Base-by-base conservation (phyloP, 108 stramenopile species). In the Ochromonas danica region DNA sequence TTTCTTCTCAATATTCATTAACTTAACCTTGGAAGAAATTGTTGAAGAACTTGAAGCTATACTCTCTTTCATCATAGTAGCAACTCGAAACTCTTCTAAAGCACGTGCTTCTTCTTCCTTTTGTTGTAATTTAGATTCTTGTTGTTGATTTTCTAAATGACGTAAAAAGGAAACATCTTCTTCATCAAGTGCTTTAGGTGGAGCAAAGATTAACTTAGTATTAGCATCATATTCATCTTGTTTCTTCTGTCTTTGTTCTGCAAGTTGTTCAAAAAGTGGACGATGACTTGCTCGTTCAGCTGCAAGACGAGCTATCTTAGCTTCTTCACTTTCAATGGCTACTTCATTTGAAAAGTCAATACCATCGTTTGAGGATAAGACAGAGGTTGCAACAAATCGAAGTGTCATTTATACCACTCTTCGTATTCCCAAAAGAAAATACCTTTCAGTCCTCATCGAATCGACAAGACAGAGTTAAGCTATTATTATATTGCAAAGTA, bases 221-320 rank as follows among this genome's bases (percentile, higher is more conserved):
- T 39, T 39, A 0, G 67, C 79, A 70, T 80, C 79, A 70, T 71
- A 80, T 71, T 80, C 79, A 1, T 28, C 79, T 71, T 80, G 63
- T 71, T 80, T 80, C 43, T 80, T 80, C n/a, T 80, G 35, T 33
- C 70, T 71, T 80, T 80, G 79, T 45, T 80, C 79, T 22, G 63
- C 79, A 35, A 80, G 42, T 71, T 80, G 79, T 45, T 80, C 31
- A 65, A 28, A 80, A 6, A 75, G 25, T 57, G 72, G 72, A 6
- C 38, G 6, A 33, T 45, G 3, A 10, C 40, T 41, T 17, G 72
- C 72, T 10, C 40, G n/a, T 10, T 42, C 40, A 42, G 31, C 31
- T 14, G 36, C 72, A 41, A 75, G 28, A 57, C 40, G 43, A 39
- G 40, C 40, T 33, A 3, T 60, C 28, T 41, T 38, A 35, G 72